Conservation (phyloP, 352 stramenopile genomes). For the Phytophthora pinifolia region DNA sequence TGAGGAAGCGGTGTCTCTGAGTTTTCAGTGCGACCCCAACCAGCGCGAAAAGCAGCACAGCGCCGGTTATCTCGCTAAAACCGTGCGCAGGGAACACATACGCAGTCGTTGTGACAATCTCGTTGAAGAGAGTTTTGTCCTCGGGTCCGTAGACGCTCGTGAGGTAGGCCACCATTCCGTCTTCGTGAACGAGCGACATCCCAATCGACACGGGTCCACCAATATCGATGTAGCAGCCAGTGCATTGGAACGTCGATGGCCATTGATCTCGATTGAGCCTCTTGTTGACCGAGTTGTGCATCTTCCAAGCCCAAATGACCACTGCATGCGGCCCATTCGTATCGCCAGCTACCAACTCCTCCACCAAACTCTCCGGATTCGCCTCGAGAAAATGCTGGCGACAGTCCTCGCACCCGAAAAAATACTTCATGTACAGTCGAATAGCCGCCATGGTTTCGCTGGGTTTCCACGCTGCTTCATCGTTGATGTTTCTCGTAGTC, state of each 20-base stretch:
- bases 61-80: constrained; percentile 30
- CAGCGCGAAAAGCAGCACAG: constrained; percentile 25
- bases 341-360: constrained; percentile 35
- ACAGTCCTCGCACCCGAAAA: constrained; percentile 72
- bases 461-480: constrained; percentile 30
- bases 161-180: constrained; percentile 21
- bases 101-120: constrained; percentile 25
- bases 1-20: constrained; percentile 16
- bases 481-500: constrained; percentile 27
- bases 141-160: constrained; percentile 20
- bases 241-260: constrained; percentile 40
- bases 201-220: constrained; percentile 16
- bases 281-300: constrained; percentile 81
- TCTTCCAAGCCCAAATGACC: constrained; percentile 68
- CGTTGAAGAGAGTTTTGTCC: constrained; percentile 25
- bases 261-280: constrained; percentile 58
- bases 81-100: constrained; percentile 29
- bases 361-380: constrained; percentile 53
- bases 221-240: constrained; percentile 45
- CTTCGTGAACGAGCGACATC: constrained; percentile 33
- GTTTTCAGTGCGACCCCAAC: constrained; percentile 16
- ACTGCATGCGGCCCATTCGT: constrained; percentile 39
- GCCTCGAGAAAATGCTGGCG: constrained; percentile 63
- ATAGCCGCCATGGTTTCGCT: constrained; percentile 51
- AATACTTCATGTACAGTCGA: constrained; percentile 64